Evolutionary conservation across 139 green algal genomes (phyloP).

Genomic region (Penium margaritaceum): DNA sequence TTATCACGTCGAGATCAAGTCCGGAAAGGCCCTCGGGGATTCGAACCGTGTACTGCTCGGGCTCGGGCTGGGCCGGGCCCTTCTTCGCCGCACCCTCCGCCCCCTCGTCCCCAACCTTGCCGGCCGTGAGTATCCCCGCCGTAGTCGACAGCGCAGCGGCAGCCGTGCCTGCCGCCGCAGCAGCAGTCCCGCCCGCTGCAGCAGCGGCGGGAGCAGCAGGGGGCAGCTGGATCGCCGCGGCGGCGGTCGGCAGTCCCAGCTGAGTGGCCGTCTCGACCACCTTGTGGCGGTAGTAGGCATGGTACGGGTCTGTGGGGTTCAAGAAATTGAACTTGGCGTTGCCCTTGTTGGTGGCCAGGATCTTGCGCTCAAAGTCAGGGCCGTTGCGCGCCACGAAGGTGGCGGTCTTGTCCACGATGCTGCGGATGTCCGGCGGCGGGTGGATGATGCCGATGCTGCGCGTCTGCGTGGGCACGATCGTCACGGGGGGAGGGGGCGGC

Average conservation of each 20-base stretch:
- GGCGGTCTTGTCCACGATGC: slow-evolving; percentile 97
- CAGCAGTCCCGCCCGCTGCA: not conserved
- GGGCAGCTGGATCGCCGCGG: not conserved
- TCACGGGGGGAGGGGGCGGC: too few species aligned
- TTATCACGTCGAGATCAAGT: slow-evolving; percentile 86
- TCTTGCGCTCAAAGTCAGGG: slow-evolving; percentile 86
- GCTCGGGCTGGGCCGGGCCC: slow-evolving; percentile 70
- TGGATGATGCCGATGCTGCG: slow-evolving; percentile 82
- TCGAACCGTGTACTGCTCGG: slow-evolving; percentile 81
- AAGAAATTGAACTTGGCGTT: slow-evolving; percentile 98
- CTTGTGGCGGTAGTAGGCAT: slow-evolving; percentile 86
- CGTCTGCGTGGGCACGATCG: slow-evolving; percentile 74
- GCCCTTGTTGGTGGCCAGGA: slow-evolving; percentile 79
- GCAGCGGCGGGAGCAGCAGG: too few species aligned
- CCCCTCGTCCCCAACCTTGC: not conserved
- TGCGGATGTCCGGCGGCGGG: slow-evolving; percentile 85
- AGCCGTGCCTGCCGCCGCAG: not conserved
- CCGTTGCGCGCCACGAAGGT: slow-evolving; percentile 93
- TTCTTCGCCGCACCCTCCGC: slow-evolving; percentile 43
- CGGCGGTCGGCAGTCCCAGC: slow-evolving; percentile 2
- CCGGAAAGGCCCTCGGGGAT: slow-evolving; percentile 77
- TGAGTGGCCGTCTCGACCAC: slow-evolving; percentile 59
- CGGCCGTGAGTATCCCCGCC: too few species aligned
- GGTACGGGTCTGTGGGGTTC: slow-evolving; percentile 79
- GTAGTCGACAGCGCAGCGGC: not conserved